These are phyloP conservation scores for Cercospora brassicicola DNA, from an alignment of 2,329 filamentous ascomycete species.

Conservation along the genomic window DNA sequence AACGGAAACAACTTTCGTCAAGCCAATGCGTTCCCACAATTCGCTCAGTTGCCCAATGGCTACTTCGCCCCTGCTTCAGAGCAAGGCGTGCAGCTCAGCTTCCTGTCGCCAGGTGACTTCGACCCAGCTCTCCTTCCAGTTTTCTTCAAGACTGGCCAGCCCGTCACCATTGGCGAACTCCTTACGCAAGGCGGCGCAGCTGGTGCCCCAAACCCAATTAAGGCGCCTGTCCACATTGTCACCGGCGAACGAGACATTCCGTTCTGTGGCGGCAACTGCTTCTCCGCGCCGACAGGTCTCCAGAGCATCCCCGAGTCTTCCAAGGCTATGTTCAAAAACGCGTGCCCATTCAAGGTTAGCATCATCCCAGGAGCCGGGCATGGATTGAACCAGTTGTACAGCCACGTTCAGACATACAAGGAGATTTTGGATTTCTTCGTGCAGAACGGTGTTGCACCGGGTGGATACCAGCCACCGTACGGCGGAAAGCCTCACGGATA, in stretches of 20 bases:
- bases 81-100: constrained; percentile 54
- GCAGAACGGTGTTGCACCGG: constrained; percentile 25
- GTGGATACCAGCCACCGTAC: not conserved
- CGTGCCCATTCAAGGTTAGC: constrained; percentile 52
- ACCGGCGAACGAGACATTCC: constrained; percentile 56
- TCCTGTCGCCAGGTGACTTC: constrained; percentile 54
- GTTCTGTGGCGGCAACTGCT: constrained; percentile 65
- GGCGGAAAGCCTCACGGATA: not conserved
- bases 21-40: constrained; percentile 35
- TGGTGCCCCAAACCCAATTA: constrained; percentile 43
- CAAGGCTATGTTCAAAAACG: constrained; percentile 44
- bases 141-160: constrained; percentile 54
- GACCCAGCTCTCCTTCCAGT: constrained; percentile 54
- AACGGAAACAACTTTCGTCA: constrained; percentile 38
- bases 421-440: constrained; percentile 36
- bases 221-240: constrained; percentile 59
- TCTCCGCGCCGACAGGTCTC: constrained; percentile 43
- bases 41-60: constrained; percentile 45
- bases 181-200: constrained; percentile 53
- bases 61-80: constrained; percentile 55
- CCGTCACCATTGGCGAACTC: constrained; percentile 60
- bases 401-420: constrained; percentile 33
- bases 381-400: constrained; percentile 40
- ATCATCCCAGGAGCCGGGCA: constrained; percentile 54
- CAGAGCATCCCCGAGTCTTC: constrained; percentile 50